Base-by-base conservation (phyloP, 2,329 filamentous ascomycete species). In the Neonectria neomacrospora region DNA sequence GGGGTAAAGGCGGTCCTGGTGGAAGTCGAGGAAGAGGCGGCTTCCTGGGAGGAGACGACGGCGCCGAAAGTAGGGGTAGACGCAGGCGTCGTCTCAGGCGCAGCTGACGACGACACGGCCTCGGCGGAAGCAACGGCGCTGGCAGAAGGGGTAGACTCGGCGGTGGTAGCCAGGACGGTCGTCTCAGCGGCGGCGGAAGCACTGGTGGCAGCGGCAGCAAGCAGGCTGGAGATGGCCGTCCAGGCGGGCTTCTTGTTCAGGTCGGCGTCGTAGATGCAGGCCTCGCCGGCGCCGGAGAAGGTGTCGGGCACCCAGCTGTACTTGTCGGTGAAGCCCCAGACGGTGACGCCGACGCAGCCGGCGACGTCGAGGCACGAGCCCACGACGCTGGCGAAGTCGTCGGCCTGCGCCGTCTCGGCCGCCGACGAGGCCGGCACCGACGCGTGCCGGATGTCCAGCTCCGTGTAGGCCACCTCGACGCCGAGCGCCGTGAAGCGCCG, bases 391-490 rank as follows among this genome's bases (percentile, higher is more conserved):
- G 72, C 79, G 64, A 86, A 88, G 53, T 84, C 82, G 18, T 71
- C 69, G 1, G 80, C 81, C 75, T 89, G 86, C 26, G 80, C 78
- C 16, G 75, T 72, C 18, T 81, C 73, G 30, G 78, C 78, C 1
- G 77, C 71, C 1, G 74, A 71, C 3, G 76, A 80, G 3, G 82
- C 74, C 0, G 86, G 85, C 12, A 88, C 73, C 5, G 71, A 73
- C 2, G 73, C 71, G 58, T 84, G 82, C 30, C 87, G 80, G 64
- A 90, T 85, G 71, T 90, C 88, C 22, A 90, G 78, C 77, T 90
- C 88, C 1, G 88, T 90, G 72, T 87, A 82, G 5, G 86, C 86
- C 5, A 88, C 84, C 63, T 90, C 87, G 5, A 87, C 76, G 5
- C 81, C 82, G 2, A 86, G 80, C 1, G 78, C 76, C 2, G 81